Evolutionary conservation across 306 rosid species (phyloP).

Genomic region (Comarum palustre): DNA sequence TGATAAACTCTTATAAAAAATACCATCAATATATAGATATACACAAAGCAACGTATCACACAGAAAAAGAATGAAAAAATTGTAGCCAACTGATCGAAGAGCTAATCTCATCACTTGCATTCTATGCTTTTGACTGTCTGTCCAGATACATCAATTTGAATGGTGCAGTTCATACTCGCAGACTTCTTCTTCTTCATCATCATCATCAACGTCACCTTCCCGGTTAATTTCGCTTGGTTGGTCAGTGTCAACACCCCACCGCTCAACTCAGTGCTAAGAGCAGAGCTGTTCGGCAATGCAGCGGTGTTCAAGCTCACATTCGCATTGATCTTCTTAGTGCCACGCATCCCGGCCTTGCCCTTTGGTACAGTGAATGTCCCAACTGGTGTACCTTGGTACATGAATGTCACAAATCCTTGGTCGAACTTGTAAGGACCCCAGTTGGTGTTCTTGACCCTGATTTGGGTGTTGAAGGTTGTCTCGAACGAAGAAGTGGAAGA

Average conservation of each 20-base stretch:
- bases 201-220: slow-evolving; percentile 8
- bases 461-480: slow-evolving; percentile 4
- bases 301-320: neutral
- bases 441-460: slow-evolving; percentile 10
- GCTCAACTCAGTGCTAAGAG: no score
- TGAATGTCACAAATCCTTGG: neutral
- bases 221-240: neutral
- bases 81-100: no score
- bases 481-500: neutral
- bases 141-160: neutral
- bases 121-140: neutral
- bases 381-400: neutral
- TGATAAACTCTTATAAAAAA: no score
- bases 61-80: no score
- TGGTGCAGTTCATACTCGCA: slow-evolving; percentile 16
- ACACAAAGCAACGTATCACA: no score
- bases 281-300: neutral
- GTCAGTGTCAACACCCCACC: slow-evolving; percentile 13
- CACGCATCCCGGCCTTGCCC: neutral
- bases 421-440: slow-evolving; percentile 16
- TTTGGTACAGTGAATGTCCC: neutral
- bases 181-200: slow-evolving; percentile 26
- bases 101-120: slow-evolving; percentile 22
- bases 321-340: neutral
- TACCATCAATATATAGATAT: no score